phyloP scores from a whole-genome alignment of 495 filamentous ascomycete species.

The Ascobolus immersus region DNA sequence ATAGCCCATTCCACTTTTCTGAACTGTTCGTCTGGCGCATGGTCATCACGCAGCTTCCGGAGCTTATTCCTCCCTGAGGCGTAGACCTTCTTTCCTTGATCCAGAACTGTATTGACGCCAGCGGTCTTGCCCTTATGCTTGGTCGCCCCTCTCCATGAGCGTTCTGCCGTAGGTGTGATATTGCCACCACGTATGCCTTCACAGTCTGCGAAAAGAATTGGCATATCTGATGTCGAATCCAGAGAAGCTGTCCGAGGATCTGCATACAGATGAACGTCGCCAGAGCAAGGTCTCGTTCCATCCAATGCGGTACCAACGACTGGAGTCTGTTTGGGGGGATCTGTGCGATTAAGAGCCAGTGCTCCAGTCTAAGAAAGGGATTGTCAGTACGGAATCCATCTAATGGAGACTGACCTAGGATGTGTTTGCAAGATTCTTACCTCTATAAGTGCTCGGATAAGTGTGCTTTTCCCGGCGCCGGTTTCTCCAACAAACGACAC shows the following conservation, averaged over 20 bases:
- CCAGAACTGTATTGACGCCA: conserved; percentile 9
- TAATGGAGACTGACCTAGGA: too few relatives aligned
- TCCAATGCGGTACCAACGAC: conserved; percentile 11
- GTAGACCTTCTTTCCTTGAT: not conserved
- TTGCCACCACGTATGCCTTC: conserved; percentile 12
- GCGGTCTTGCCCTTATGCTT: too few relatives aligned
- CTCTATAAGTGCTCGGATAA: conserved; percentile 29
- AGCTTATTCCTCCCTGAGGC: too few relatives aligned
- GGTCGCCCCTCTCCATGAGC: too few relatives aligned
- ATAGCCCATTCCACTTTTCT: too few relatives aligned
- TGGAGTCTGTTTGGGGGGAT: conserved; percentile 18
- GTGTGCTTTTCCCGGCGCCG: conserved; percentile 32
- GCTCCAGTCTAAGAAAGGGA: conserved; percentile 4
- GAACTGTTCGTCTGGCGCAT: too few relatives aligned
- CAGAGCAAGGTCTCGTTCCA: conserved; percentile 28
- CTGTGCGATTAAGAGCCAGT: conserved; percentile 12
- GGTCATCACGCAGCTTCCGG: too few relatives aligned
- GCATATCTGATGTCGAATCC: conserved; percentile 12
- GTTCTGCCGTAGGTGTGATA: conserved; percentile 18
- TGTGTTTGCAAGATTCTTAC: too few relatives aligned
- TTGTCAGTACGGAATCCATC: too few relatives aligned
- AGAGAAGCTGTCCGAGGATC: conserved; percentile 29
- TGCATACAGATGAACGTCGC: conserved; percentile 36
- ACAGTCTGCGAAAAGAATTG: conserved; percentile 14
- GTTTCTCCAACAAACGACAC: conserved; percentile 23